Conservation (phyloP, 441 rosid species). For the Theobroma grandiflorum region DNA sequence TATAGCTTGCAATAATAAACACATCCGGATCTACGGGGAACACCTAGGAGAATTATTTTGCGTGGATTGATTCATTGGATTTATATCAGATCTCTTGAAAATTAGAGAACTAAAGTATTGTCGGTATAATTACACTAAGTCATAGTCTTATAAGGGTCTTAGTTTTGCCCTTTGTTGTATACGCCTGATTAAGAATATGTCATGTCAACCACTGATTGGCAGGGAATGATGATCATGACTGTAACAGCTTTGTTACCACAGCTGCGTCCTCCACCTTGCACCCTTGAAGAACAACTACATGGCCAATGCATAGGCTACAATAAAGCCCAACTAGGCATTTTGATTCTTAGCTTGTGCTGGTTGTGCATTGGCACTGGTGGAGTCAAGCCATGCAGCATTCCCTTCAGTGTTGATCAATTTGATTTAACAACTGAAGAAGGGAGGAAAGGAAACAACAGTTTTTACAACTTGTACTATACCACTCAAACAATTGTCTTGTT, state of each 20-base stretch:
- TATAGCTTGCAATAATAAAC: not conserved
- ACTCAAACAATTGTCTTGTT: conserved; percentile 40
- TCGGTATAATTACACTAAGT: not conserved
- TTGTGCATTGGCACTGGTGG: conserved; percentile 48
- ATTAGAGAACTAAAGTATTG: not conserved
- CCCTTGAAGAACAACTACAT: conserved; percentile 25
- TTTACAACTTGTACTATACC: conserved; percentile 51
- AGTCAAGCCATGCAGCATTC: conserved; percentile 51
- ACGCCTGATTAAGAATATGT: not conserved
- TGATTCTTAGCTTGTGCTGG: conserved; percentile 31
- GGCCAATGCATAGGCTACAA: conserved; percentile 30
- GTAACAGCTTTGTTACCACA: conserved; percentile 21
- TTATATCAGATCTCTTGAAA: not conserved
- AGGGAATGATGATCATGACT: conserved; percentile 27
- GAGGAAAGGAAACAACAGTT: conserved; percentile 42
- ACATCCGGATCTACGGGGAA: too few species aligned
- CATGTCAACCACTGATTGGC: not conserved
- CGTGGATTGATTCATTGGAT: not conserved
- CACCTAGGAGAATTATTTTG: too few species aligned
- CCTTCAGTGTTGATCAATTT: conserved; percentile 55
- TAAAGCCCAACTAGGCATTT: conserved; percentile 31
- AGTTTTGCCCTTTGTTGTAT: too few species aligned
- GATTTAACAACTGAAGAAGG: conserved; percentile 44
- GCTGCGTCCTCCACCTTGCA: conserved; percentile 25
- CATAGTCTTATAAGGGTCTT: not conserved